phyloP scores from a whole-genome alignment of 768 basidiomycete species.

The Grammothele lineata region DNA sequence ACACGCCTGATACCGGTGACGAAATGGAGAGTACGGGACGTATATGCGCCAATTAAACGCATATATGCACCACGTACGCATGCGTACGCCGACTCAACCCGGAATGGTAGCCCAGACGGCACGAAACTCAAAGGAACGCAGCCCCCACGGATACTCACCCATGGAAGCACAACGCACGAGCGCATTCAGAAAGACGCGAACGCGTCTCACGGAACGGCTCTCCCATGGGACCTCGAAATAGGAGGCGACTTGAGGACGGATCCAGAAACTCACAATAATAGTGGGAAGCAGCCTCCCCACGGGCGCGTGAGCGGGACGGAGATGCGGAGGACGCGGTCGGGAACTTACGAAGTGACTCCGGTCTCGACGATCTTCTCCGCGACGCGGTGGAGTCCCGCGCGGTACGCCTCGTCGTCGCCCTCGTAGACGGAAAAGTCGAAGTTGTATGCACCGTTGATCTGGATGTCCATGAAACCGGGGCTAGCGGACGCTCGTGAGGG shows the following conservation, averaged over 20 bases:
- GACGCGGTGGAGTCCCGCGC: conserved; percentile 60
- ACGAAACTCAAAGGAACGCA: background rate
- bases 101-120: too few species aligned
- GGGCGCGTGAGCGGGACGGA: conserved; percentile 5
- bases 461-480: conserved; percentile 83
- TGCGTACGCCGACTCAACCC: too few species aligned
- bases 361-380: conserved; percentile 80
- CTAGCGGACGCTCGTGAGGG: conserved; percentile 31
- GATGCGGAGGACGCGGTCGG: conserved; percentile 1
- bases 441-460: conserved; percentile 87
- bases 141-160: background rate
- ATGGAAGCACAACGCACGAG: background rate
- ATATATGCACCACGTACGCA: too few species aligned
- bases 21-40: too few species aligned
- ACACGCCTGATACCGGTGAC: too few species aligned
- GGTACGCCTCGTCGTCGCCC: conserved; percentile 63
- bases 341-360: conserved; percentile 81
- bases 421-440: conserved; percentile 87
- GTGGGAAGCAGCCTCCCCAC: conserved; percentile 24
- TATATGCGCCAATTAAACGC: too few species aligned
- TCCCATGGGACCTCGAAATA: background rate
- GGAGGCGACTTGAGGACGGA: background rate
- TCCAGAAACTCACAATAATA: conserved; percentile 48
- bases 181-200: background rate
- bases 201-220: background rate